Conservation (phyloP, 1,139 yeast genomes). For the Geotrichum histeridarum region DNA sequence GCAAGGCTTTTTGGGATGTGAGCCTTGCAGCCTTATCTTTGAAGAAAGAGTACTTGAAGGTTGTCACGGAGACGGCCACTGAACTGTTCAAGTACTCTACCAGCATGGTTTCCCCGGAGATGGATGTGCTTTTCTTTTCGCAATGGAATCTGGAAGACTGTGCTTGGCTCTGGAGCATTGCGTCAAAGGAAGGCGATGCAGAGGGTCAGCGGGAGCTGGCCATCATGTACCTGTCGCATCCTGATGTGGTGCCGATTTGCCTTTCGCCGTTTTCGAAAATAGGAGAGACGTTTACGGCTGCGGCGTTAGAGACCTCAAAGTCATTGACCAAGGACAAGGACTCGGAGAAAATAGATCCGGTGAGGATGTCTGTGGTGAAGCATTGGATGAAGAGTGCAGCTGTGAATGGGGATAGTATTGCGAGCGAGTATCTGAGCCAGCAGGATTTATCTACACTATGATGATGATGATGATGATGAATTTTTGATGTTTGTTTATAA, state of each 20-base stretch:
- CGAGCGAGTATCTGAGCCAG: conserved; percentile 29
- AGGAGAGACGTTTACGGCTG: conserved; percentile 26
- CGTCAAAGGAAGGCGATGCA: conserved; percentile 33
- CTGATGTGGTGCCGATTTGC: conserved; percentile 28
- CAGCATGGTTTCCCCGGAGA: conserved; percentile 25
- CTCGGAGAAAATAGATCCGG: conserved; percentile 32
- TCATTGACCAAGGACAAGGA: conserved; percentile 24
- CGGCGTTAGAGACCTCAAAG: conserved; percentile 25
- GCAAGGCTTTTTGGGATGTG: conserved; percentile 39
- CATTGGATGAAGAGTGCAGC: conserved; percentile 35
- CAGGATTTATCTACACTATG: conserved; percentile 3
- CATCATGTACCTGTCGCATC: conserved; percentile 34
- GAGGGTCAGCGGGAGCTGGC: conserved; percentile 35
- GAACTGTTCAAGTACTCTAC: conserved; percentile 35
- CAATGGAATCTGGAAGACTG: conserved; percentile 31
- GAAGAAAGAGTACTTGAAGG: conserved; percentile 33
- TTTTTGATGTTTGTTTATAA: background rate
- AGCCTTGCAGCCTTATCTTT: conserved; percentile 37
- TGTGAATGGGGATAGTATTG: conserved; percentile 31
- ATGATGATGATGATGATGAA: background rate
- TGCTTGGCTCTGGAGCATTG: conserved; percentile 32
- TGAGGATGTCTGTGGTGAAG: conserved; percentile 33
- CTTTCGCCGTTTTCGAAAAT: conserved; percentile 30
- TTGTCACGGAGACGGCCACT: conserved; percentile 34
- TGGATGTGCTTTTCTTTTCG: conserved; percentile 22